phyloP scores from a whole-genome alignment of 108 stramenopile species.

The Conticribra weissflogii region DNA sequence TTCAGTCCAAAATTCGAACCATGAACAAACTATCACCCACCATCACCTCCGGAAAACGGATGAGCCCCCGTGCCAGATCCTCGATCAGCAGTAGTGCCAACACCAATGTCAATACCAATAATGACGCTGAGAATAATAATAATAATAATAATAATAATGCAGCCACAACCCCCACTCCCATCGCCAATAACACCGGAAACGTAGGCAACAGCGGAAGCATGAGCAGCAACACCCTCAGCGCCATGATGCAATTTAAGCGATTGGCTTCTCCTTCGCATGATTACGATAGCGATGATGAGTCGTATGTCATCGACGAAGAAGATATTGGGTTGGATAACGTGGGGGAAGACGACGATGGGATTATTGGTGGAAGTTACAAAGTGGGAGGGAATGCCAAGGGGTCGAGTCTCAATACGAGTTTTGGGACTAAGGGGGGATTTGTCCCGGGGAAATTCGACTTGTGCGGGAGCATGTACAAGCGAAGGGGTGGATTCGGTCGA shows the following conservation, averaged over 20 bases:
- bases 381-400: background rate
- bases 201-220: background rate
- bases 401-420: background rate
- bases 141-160: background rate
- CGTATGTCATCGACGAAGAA: slow-evolving; percentile 1
- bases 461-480: slow-evolving; percentile 56
- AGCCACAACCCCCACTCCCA: background rate
- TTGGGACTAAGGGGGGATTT: background rate
- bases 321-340: background rate
- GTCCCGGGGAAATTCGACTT: slow-evolving; percentile 34
- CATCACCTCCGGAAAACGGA: background rate
- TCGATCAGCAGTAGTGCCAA: background rate
- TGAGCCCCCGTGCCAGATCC: background rate
- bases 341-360: background rate
- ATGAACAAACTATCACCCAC: slow-evolving; percentile 4
- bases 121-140: background rate
- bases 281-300: slow-evolving; percentile 1
- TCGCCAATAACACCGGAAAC: too few species aligned
- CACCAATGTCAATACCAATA: background rate
- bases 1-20: background rate
- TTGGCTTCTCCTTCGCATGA: background rate
- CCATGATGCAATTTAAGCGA: background rate
- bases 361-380: background rate
- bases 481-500: slow-evolving; percentile 59
- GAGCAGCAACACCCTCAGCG: background rate